A percentile compares a stretch with the other conserved stretches of the same genome.
phyloP scores from a whole-genome alignment of 495 filamentous ascomycete species.

The Cercophora sp. region DNA sequence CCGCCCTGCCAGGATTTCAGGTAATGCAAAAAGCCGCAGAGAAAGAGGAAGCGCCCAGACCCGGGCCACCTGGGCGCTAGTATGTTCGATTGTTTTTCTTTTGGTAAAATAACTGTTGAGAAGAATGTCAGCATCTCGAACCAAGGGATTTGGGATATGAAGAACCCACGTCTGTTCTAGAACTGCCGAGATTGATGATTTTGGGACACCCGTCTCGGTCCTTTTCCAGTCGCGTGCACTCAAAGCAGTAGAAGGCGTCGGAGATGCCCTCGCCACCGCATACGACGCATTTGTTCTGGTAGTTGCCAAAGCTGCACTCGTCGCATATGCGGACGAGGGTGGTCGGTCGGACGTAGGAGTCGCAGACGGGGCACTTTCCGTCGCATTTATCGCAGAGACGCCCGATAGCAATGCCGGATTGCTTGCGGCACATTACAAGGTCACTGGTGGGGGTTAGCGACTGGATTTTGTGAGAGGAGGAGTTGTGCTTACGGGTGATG shows the following conservation, averaged over 20 bases:
- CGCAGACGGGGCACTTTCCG: constrained; percentile 98
- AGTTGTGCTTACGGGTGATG: constrained; percentile 31
- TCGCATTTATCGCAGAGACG: constrained; percentile 99
- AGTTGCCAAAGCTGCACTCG: constrained; percentile 98
- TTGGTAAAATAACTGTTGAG: constrained; percentile 45
- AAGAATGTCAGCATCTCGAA: constrained; percentile 23
- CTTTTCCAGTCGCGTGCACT: constrained; percentile 96
- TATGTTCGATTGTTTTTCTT: constrained; percentile 53
- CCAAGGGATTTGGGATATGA: neutral
- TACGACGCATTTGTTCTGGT: constrained; percentile 99
- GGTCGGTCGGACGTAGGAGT: constrained; percentile 96
- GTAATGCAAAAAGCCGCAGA: neutral
- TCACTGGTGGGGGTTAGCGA: constrained; percentile 52
- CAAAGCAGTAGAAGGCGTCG: constrained; percentile 99
- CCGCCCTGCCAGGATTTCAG: neutral
- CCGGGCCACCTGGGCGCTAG: constrained; percentile 38
- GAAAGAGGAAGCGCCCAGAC: constrained; percentile 27
- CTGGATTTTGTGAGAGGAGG: neutral
- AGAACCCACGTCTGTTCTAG: constrained; percentile 79
- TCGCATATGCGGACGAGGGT: constrained; percentile 98
- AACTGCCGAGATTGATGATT: constrained; percentile 97
- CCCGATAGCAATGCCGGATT: constrained; percentile 95
- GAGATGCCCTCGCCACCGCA: constrained; percentile 98
- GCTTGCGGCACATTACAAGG: constrained; percentile 99
- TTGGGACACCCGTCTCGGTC: constrained; percentile 98